phyloP scores from a whole-genome alignment of 176 grass and related monocot species.

The Zoysia pacifica region DNA sequence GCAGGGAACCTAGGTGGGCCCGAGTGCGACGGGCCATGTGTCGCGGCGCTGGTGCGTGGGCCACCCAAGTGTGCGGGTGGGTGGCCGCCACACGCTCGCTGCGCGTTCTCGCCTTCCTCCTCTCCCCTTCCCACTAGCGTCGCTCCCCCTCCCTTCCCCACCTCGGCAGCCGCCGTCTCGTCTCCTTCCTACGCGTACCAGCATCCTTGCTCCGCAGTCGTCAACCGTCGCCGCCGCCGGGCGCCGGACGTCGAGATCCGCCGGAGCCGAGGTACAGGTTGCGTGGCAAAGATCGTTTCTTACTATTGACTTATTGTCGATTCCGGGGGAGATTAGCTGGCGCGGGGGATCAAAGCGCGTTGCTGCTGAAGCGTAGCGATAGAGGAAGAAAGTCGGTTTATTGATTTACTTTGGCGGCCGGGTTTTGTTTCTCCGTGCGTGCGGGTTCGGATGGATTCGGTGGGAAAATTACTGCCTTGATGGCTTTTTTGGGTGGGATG shows the following conservation, averaged over 20 bases:
- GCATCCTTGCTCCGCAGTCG: background rate
- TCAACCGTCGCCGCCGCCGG: background rate
- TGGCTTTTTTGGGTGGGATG: background rate
- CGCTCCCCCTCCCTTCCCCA: background rate
- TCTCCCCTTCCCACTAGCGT: background rate
- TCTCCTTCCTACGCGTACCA: background rate
- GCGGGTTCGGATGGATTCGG: constrained; percentile 20
- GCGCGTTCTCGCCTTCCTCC: constrained; percentile 40
- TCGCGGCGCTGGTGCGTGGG: constrained; percentile 33
- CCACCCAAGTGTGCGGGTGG: constrained; percentile 49
- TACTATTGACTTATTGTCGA: constrained; percentile 5
- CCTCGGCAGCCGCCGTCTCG: background rate
- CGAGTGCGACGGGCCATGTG: constrained; percentile 43
- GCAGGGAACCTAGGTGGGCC: constrained; percentile 32
- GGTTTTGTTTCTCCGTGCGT: background rate
- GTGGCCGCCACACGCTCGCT: constrained; percentile 59
- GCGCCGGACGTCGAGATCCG: constrained; percentile 29
- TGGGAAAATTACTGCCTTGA: background rate
- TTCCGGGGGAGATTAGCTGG: constrained; percentile 6
- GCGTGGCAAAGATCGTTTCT: constrained; percentile 15
- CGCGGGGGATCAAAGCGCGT: background rate
- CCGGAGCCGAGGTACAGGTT: constrained; percentile 18
- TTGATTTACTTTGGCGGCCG: background rate
- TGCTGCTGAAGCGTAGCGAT: background rate
- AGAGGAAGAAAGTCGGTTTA: background rate